Conservation (phyloP, 2,329 filamentous ascomycete genomes). For the Didymella pinodella region DNA sequence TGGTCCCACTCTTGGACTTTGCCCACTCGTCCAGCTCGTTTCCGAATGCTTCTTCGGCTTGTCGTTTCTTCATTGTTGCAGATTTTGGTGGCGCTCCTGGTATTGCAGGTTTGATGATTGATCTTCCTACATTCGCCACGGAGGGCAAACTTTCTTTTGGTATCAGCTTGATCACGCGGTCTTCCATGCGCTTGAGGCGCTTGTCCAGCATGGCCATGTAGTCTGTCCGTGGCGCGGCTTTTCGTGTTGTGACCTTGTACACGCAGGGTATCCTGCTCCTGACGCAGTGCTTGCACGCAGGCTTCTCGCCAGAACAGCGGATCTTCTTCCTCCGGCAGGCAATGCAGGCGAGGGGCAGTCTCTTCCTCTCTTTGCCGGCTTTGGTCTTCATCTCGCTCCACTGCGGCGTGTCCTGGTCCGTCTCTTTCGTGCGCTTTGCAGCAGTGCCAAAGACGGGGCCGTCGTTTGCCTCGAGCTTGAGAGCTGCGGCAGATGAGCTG, state of each 20-base stretch:
- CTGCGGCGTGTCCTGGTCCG: slow-evolving; percentile 49
- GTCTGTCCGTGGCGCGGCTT: slow-evolving; percentile 92
- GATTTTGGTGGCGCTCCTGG: slow-evolving; percentile 65
- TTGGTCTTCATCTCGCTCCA: slow-evolving; percentile 65
- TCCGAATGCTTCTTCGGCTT: slow-evolving; percentile 86
- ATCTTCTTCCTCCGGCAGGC: slow-evolving; percentile 98
- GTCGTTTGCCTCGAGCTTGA: slow-evolving; percentile 42
- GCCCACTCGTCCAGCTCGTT: slow-evolving; percentile 84
- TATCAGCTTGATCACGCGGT: slow-evolving; percentile 93
- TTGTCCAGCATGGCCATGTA: slow-evolving; percentile 99
- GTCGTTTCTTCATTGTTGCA: slow-evolving; percentile 75
- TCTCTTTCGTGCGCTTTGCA: slow-evolving; percentile 42
- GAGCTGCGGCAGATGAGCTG: slow-evolving; percentile 36
- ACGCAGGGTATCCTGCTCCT: slow-evolving; percentile 93
- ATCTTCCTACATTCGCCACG: slow-evolving; percentile 73
- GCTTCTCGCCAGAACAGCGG: slow-evolving; percentile 95
- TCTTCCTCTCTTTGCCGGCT: slow-evolving; percentile 93
- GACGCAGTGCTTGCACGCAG: slow-evolving; percentile 94
- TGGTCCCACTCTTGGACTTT: slow-evolving; percentile 62
- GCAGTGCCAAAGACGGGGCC: slow-evolving; percentile 34
- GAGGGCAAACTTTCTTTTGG: slow-evolving; percentile 82
- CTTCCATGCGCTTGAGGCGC: slow-evolving; percentile 94
- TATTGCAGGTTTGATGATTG: slow-evolving; percentile 81
- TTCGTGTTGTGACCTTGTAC: slow-evolving; percentile 95
- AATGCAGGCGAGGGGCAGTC: slow-evolving; percentile 91